These are phyloP conservation scores for Aspergillus latus DNA, from an alignment of 2,329 filamentous ascomycete species.

Conservation along the genomic window DNA sequence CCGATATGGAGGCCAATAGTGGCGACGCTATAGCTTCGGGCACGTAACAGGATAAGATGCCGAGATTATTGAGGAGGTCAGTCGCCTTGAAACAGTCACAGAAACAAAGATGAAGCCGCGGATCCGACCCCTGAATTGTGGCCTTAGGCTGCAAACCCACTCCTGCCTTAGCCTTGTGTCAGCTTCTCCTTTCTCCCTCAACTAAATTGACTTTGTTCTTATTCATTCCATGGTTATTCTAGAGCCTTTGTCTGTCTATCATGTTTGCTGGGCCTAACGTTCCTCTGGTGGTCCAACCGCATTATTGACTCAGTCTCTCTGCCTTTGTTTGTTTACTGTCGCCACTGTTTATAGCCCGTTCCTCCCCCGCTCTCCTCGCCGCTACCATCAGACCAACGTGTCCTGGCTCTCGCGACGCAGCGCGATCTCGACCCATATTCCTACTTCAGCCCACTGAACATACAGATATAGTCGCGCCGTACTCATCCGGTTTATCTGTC, in stretches of 20 bases:
- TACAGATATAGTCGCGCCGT: background rate
- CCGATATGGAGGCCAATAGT: slow-evolving; percentile 10
- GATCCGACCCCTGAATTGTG: slow-evolving; percentile 23
- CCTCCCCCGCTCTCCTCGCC: slow-evolving; percentile 9
- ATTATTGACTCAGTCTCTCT: slow-evolving; percentile 11
- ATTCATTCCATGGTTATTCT: slow-evolving; percentile 8
- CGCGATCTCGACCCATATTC: background rate
- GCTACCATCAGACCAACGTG: slow-evolving; percentile 3
- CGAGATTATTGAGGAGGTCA: slow-evolving; percentile 9
- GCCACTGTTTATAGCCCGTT: slow-evolving; percentile 10
- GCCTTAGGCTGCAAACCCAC: slow-evolving; percentile 16
- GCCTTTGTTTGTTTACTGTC: slow-evolving; percentile 14
- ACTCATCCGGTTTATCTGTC: background rate
- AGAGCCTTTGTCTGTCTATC: slow-evolving; percentile 10
- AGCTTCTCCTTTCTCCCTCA: slow-evolving; percentile 12
- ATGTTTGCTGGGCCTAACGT: slow-evolving; percentile 9
- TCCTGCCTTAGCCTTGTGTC: slow-evolving; percentile 5
- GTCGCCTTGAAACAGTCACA: slow-evolving; percentile 2
- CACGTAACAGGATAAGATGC: slow-evolving; percentile 5
- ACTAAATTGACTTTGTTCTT: slow-evolving; percentile 2
- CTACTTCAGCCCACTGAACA: background rate
- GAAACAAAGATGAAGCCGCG: slow-evolving; percentile 18
- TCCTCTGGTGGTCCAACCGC: background rate
- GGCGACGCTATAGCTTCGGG: slow-evolving; percentile 5
- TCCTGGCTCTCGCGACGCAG: background rate